These are phyloP conservation scores for Phaeomoniella chlamydospora DNA, from an alignment of 2,329 filamentous ascomycete species.

Conservation along the genomic window DNA sequence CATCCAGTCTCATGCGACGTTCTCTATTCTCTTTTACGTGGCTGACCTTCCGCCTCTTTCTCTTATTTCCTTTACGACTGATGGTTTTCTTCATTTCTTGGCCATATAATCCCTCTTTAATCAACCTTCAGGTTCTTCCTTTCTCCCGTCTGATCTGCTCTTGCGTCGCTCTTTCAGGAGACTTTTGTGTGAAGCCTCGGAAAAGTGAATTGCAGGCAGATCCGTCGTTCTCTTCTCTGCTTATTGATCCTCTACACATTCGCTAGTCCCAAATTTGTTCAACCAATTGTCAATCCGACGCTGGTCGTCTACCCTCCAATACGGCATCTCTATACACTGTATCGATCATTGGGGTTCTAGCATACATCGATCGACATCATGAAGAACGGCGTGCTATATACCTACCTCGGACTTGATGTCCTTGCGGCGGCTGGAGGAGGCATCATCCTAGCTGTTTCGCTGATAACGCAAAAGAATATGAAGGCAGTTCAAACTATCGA, in stretches of 20 bases:
- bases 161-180: background rate
- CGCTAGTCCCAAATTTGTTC: no score
- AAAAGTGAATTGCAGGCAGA: background rate
- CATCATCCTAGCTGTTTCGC: slow-evolving; percentile 37
- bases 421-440: slow-evolving; percentile 37
- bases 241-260: background rate
- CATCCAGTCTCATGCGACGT: no score
- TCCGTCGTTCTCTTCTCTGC: background rate
- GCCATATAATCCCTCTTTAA: no score
- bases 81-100: no score
- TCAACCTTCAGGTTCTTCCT: no score
- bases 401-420: slow-evolving; percentile 35
- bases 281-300: no score
- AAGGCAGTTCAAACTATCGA: slow-evolving; percentile 25
- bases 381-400: slow-evolving; percentile 37
- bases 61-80: no score
- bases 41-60: no score
- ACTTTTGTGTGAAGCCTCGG: background rate
- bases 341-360: no score
- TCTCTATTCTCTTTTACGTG: background rate
- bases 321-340: no score
- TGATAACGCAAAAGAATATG: slow-evolving; percentile 31
- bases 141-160: background rate
- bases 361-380: no score
- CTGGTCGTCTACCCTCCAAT: background rate